These are phyloP conservation scores for Leccinum variabile DNA, from an alignment of 1,284 basidiomycete genomes.

Conservation along the genomic window DNA sequence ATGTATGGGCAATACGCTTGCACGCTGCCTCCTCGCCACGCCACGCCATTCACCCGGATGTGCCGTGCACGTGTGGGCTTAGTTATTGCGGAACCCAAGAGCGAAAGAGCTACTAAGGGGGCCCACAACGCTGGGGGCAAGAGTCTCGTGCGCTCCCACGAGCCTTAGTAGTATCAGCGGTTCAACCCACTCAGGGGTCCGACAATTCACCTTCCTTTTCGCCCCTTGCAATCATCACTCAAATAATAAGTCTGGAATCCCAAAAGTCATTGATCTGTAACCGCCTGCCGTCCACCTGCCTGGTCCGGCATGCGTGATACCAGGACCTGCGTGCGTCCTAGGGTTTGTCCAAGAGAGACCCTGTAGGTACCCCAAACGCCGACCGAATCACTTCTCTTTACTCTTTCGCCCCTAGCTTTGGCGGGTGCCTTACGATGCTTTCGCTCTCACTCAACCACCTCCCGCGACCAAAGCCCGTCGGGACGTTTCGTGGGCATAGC, in stretches of 20 bases:
- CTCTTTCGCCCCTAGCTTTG: conserved; percentile 27
- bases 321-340: conserved; percentile 34
- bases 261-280: conserved; percentile 32
- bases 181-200: conserved; percentile 36
- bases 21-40: conserved; percentile 9
- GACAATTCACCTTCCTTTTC: conserved; percentile 20
- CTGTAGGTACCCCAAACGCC: conserved; percentile 25
- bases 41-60: conserved; percentile 7
- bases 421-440: conserved; percentile 28
- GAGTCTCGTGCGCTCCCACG: conserved; percentile 30
- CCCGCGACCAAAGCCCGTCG: conserved; percentile 26
- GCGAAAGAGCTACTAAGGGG: not conserved
- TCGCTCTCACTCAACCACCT: conserved; percentile 35
- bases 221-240: conserved; percentile 27
- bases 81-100: conserved; percentile 4
- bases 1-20: conserved; percentile 9
- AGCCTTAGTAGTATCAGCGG: conserved; percentile 18
- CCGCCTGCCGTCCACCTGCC: conserved; percentile 34
- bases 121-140: not conserved
- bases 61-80: conserved; percentile 6
- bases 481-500: conserved; percentile 27
- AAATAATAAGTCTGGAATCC: conserved; percentile 34
- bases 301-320: conserved; percentile 34
- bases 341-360: conserved; percentile 32
- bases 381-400: conserved; percentile 27